Base-by-base conservation (phyloP, 2,329 filamentous ascomycete genomes). In the Pseudogymnoascus sp. region DNA sequence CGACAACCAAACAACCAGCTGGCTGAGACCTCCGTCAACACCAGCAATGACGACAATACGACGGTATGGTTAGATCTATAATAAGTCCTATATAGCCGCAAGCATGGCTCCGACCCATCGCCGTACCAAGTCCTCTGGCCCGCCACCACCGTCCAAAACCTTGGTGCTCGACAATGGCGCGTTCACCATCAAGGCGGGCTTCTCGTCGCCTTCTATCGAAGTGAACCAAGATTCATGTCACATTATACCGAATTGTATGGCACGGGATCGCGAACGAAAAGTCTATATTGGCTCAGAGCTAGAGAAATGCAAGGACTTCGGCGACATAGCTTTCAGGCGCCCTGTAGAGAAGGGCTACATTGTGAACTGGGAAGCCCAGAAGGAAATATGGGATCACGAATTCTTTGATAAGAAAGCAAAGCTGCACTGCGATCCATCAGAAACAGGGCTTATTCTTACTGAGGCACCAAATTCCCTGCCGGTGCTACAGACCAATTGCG, bases 311-410 rank as follows among this genome's bases (percentile, higher is more conserved):
- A 87, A 83, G 66, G 93, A 99, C 72, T 96, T 91, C 78, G 91
- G 92, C 67, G 93, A 97, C 73, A 85, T 95, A 19, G 83, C 85
- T 7, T 96, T 97, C 70, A 84, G 93, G 1, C 81, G 93, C 0
- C 94, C 94, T 0, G 90, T 97, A 1, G 94, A 99, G 75, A 95
- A 92, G 75, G 94, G 94, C 6, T 97, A 90, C 72, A 81, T 97
- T 59, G 92, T 97, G 65, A 97, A 93, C 72, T 99, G 94, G 94
- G 94, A 99, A 75, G 88, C 89, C 0, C 85, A 99, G 77, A 93
- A 91, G 75, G 92, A 94, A 71, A 91, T 99, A 60, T 99, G 94
- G 94, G 92, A 97, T 70, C 85, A 88, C 68, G 87, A 92, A 64
- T 90, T 97, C 71, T 87, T 96, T 69, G 86, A 89, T 67, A 78